phyloP scores from a whole-genome alignment of 371 early-diverging fungal genomes.

The Actinomucor elegans region DNA sequence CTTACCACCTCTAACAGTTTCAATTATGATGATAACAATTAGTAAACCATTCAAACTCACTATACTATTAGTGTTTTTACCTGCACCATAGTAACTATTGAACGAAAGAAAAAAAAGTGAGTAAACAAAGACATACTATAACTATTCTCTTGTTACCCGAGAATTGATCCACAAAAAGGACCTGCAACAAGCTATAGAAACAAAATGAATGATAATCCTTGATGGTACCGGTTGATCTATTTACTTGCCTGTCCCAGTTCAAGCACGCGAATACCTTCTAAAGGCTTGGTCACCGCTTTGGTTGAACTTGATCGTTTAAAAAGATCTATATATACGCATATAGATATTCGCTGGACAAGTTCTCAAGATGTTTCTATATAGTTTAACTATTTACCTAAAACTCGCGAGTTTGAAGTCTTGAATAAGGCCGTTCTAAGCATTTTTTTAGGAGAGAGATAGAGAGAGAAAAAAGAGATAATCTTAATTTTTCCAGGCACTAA shows the following conservation, averaged over 20 bases:
- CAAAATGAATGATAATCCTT: no score
- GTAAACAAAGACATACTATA: no score
- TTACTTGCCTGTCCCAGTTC: conserved; percentile 51
- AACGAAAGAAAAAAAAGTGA: not conserved
- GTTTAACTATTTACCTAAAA: not conserved
- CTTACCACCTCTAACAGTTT: conserved; percentile 1
- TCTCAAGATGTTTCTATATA: no score
- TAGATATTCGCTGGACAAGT: no score
- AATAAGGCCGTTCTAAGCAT: not conserved
- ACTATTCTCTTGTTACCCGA: conserved; percentile 36
- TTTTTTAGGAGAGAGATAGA: not conserved
- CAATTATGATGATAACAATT: not conserved
- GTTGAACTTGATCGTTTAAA: conserved; percentile 6
- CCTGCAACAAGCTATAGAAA: conserved; percentile 50
- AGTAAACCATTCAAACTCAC: not conserved
- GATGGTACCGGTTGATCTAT: no score
- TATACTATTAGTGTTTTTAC: conserved; percentile 9
- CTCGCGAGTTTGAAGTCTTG: not conserved
- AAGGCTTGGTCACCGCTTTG: conserved; percentile 26
- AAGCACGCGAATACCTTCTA: conserved; percentile 49
- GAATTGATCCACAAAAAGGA: conserved; percentile 55
- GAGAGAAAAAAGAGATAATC: conserved; percentile 1
- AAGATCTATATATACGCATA: not conserved
- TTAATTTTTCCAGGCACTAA: not conserved
- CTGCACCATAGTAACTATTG: conserved; percentile 41